Percentiles rank a stretch among this genome's conserved stretches.
Conservation (phyloP, 306 rosid species). For the Crotalaria pallida region DNA sequence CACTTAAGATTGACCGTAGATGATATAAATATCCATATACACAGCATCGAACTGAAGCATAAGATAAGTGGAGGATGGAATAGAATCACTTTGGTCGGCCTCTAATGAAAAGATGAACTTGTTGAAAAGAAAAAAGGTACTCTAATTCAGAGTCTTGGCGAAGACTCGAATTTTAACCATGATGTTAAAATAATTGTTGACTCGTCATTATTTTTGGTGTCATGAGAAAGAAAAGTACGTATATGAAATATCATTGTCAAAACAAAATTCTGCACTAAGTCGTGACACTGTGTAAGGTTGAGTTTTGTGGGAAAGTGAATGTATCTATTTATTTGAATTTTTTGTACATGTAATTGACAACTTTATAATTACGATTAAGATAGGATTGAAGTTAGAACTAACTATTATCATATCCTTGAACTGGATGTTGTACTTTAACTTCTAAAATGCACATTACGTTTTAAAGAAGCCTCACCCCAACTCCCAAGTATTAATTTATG, state of each 20-base stretch:
- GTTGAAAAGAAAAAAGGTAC: constrained; percentile 23
- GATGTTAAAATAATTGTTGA: constrained; percentile 34
- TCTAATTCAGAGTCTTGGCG: constrained; percentile 42
- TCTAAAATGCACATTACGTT: too few relatives aligned
- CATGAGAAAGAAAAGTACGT: constrained; percentile 20
- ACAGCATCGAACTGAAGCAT: constrained; percentile 44
- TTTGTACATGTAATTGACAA: too few relatives aligned
- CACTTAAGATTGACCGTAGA: background rate
- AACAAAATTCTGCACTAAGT: constrained; percentile 27
- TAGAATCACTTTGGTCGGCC: constrained; percentile 96
- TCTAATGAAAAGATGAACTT: constrained; percentile 46
- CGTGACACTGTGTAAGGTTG: background rate
- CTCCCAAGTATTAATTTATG: too few relatives aligned
- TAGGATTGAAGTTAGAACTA: background rate
- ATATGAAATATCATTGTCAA: constrained; percentile 24
- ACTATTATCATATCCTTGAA: background rate
- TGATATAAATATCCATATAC: constrained; percentile 1
- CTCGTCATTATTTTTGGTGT: constrained; percentile 29
- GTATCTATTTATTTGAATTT: background rate
- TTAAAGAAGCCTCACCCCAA: too few relatives aligned
- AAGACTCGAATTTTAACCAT: constrained; percentile 43
- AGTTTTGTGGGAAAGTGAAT: background rate
- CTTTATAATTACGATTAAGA: background rate
- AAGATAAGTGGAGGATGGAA: constrained; percentile 70
- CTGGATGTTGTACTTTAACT: too few relatives aligned